Evolutionary conservation across 345 rosid genomes (phyloP).

Genomic region (Syzygium oleosum): DNA sequence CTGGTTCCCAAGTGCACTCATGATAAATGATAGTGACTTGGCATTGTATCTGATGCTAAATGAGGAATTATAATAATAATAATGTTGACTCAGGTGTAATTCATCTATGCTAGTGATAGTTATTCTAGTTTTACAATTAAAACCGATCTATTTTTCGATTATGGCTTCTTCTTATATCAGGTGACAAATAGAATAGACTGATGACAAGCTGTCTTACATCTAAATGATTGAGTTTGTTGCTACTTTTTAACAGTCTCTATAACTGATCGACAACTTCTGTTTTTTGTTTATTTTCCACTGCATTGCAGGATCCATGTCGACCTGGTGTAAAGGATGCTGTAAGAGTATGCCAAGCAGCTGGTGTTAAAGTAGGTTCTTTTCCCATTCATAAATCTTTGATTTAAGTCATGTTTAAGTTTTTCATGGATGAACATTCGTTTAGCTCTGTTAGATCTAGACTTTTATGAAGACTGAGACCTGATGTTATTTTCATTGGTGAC

Average conservation of each 20-base stretch:
- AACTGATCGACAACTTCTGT: background rate
- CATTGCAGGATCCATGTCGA: conserved; percentile 27
- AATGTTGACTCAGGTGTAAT: background rate
- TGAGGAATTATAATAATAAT: background rate
- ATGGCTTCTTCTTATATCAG: background rate
- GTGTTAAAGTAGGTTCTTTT: conserved; percentile 7
- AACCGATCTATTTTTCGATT: background rate
- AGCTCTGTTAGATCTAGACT: background rate
- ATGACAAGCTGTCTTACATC: background rate
- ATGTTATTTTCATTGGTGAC: background rate
- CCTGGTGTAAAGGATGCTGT: conserved; percentile 31
- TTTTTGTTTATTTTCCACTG: background rate
- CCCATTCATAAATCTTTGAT: background rate
- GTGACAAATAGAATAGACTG: background rate
- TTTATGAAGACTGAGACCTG: background rate
- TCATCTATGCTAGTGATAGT: background rate
- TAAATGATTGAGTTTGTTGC: background rate
- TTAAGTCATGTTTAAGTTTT: background rate
- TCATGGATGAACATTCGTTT: background rate
- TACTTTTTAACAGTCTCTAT: background rate
- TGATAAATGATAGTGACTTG: background rate
- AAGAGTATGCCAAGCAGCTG: conserved; percentile 18
- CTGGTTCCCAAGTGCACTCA: background rate
- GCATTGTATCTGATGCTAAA: background rate
- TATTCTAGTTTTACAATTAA: background rate